Percentiles rank a stretch among this genome's conserved stretches.
phyloP scores from a whole-genome alignment of 441 rosid genomes.

The Melastoma candidum region DNA sequence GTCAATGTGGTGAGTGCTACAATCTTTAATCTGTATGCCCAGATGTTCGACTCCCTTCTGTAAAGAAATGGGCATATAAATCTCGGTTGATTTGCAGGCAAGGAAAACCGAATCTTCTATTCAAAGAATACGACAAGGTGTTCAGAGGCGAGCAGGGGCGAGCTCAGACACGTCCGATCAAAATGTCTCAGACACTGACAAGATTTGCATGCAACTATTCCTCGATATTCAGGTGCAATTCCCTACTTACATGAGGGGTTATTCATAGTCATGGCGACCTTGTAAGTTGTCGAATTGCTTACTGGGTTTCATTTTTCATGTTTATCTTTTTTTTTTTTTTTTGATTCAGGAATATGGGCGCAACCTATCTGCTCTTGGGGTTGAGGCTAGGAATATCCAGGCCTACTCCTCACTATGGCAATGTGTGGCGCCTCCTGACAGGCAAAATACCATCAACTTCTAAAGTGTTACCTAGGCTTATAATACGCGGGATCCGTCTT shows the following conservation, averaged over 20 bases:
- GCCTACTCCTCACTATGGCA: constrained; percentile 75
- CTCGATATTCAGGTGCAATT: constrained; percentile 81
- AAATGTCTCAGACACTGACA: constrained; percentile 75
- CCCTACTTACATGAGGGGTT: not conserved
- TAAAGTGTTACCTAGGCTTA: constrained; percentile 11
- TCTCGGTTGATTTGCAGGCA: constrained; percentile 33
- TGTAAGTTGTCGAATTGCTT: not conserved
- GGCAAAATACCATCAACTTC: constrained; percentile 36
- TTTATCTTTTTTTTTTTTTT: not conserved
- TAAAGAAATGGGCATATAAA: no score
- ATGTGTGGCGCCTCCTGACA: constrained; percentile 81
- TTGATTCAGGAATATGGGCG: constrained; percentile 74
- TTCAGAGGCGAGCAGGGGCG: constrained; percentile 83
- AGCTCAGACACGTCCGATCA: constrained; percentile 76
- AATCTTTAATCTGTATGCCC: no score
- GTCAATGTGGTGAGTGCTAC: constrained; percentile 63
- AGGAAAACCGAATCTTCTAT: constrained; percentile 82
- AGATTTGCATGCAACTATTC: constrained; percentile 89
- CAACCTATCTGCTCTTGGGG: constrained; percentile 54
- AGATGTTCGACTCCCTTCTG: no score
- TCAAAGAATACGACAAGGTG: constrained; percentile 81
- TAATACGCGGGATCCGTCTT: no score
- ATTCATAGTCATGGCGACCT: not conserved
- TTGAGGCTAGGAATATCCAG: constrained; percentile 58
- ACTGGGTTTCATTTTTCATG: not conserved